phyloP scores from a whole-genome alignment of 1,139 yeast species.

The Blastobotrys malaysiensis region DNA sequence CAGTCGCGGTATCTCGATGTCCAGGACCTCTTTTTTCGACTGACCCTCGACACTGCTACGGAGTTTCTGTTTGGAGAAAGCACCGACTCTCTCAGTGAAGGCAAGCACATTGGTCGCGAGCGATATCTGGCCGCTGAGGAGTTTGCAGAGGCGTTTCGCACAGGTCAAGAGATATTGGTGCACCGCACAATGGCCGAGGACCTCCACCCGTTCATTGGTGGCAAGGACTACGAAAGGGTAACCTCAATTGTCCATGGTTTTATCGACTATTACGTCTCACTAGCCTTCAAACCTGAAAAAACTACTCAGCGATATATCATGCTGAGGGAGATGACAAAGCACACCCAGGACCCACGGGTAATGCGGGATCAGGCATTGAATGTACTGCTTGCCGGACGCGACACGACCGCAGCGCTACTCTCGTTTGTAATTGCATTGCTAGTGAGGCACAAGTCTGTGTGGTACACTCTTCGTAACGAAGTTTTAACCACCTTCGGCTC shows the following conservation, averaged over 20 bases:
- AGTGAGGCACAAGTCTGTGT: slow-evolving; percentile 42
- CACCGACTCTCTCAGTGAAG: slow-evolving; percentile 36
- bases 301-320: slow-evolving; percentile 36
- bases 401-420: slow-evolving; percentile 53
- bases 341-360: slow-evolving; percentile 44
- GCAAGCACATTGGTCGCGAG: slow-evolving; percentile 10
- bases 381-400: slow-evolving; percentile 51
- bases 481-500: slow-evolving; percentile 31
- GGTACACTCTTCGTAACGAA: slow-evolving; percentile 38
- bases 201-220: slow-evolving; percentile 33
- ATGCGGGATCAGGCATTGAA: slow-evolving; percentile 50
- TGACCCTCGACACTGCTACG: slow-evolving; percentile 55
- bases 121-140: slow-evolving; percentile 1
- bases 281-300: slow-evolving; percentile 25
- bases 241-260: slow-evolving; percentile 28
- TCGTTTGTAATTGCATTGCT: slow-evolving; percentile 45
- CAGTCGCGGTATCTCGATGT: slow-evolving; percentile 36
- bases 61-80: slow-evolving; percentile 57
- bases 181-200: slow-evolving; percentile 38
- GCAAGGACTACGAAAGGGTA: slow-evolving; percentile 33
- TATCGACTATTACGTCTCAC: slow-evolving; percentile 32
- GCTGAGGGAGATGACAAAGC: slow-evolving; percentile 46
- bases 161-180: slow-evolving; percentile 38
- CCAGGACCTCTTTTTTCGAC: slow-evolving; percentile 44
- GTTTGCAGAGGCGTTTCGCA: slow-evolving; percentile 33